These are phyloP conservation scores for Microcera coccophila DNA, from an alignment of 2,329 filamentous ascomycete genomes.

Conservation along the genomic window DNA sequence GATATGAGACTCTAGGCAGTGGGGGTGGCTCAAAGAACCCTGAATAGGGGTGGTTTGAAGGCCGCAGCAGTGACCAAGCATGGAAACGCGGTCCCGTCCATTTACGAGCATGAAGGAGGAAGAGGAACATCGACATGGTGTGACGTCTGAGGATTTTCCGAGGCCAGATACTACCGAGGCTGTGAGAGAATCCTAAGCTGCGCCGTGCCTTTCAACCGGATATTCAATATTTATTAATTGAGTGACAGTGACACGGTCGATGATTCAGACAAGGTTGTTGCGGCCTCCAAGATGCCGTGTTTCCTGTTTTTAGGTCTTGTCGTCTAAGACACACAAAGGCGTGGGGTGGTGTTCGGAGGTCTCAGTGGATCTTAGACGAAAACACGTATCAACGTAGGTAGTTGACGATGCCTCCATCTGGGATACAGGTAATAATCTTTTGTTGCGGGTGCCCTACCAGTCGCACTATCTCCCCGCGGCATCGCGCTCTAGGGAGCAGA, in stretches of 20 bases:
- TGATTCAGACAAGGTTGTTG: background rate
- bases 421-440: no score
- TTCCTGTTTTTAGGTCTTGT: no score
- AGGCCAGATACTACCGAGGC: background rate
- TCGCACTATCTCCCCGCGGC: no score
- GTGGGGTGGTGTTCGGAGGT: no score
- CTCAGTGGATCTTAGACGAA: no score
- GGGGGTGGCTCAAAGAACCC: conserved; percentile 4
- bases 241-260: background rate
- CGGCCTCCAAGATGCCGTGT: background rate
- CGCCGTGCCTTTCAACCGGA: background rate
- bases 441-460: no score
- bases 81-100: background rate
- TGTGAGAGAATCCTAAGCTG: background rate
- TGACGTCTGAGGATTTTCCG: background rate
- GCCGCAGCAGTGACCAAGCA: background rate
- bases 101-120: no score
- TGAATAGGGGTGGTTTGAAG: background rate
- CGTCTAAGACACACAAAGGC: no score
- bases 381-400: no score
- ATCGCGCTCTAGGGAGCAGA: no score
- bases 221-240: no score
- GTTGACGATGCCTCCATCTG: no score
- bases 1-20: conserved; percentile 8
- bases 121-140: background rate